A percentile compares a stretch with the other conserved stretches of the same genome.
These are phyloP conservation scores for Rhododendron simsii DNA, from an alignment of 148 eudicot species.

Conservation along the genomic window DNA sequence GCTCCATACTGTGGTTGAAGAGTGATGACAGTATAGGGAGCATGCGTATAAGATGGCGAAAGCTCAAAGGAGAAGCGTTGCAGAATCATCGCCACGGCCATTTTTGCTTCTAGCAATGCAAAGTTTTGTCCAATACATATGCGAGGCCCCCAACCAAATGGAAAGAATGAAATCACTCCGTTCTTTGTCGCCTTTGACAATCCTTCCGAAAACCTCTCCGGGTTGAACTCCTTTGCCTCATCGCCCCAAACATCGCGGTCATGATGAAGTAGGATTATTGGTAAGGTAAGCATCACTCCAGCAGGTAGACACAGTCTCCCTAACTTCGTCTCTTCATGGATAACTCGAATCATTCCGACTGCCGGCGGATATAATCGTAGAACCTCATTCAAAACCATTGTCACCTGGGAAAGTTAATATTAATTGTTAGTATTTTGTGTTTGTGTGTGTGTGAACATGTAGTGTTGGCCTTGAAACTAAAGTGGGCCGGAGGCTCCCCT, in stretches of 20 bases:
- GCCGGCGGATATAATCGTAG: constrained; percentile 3
- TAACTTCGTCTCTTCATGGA: not conserved
- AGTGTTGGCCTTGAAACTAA: too few relatives aligned
- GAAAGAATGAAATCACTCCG: not conserved
- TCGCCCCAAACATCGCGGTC: constrained; percentile 6
- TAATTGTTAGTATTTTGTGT: not conserved
- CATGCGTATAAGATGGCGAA: not conserved
- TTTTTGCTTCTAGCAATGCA: not conserved
- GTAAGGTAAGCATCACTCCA: not conserved
- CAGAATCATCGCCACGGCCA: not conserved
- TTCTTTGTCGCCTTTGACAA: constrained; percentile 12
- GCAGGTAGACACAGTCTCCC: not conserved
- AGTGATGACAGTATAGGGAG: not conserved
- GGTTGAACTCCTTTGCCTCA: constrained; percentile 8
- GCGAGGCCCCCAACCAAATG: constrained; percentile 10
- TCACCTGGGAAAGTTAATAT: not conserved
- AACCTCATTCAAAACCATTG: constrained; percentile 7
- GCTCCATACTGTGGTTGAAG: not conserved
- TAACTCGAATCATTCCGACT: not conserved
- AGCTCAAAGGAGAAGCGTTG: not conserved
- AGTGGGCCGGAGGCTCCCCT: too few relatives aligned
- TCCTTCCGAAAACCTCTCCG: constrained; percentile 14
- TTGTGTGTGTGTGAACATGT: not conserved
- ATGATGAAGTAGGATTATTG: not conserved
- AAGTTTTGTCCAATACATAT: not conserved